Evolutionary conservation across 176 grass and related monocot genomes (phyloP), one percentile per base, ranked within the genome.

Genomic region (Ensete ventricosum): DNA sequence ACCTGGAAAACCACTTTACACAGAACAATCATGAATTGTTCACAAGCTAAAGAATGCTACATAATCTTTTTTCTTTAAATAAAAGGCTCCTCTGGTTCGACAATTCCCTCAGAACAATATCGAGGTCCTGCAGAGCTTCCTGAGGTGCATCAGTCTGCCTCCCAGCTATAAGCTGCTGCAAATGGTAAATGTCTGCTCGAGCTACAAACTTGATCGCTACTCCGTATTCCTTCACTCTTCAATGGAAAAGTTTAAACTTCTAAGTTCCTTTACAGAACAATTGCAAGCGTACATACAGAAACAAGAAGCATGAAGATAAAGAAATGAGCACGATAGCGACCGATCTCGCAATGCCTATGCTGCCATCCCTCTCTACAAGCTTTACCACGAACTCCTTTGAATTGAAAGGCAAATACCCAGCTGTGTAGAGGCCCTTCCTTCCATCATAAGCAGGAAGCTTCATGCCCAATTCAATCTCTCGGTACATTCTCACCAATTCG

Each of bases 151-250:
- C 91, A 58, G 82, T 76, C 82, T 99, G 96, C 55, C 77, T 80
- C 14, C 96, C 96, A 67, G 88, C 86, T 55, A 99, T 87, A 78
- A 99, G 95, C 73, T 95, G 76, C 17, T 79, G 86, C 62, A 99
- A 85, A 77, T 95, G 96, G 77, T 99, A 88, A 77, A 99, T 84
- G 74, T 99, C 83, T 2, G 96, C 96, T 65, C 66, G 96, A 74
- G 96, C 96, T 9, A 83, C 96, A 84, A 99, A 99, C 82, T 91
- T 99, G 89, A 99, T 92, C 27, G 70, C 83, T 12, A 99, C 91
- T 81, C 67, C 69, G 81, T 86, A 99, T 78, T 99, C 96, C 80
- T 88, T 94, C 69, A 89, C 88, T 78, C 96, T 99, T 43, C 34
- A 43, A 43, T 43, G 34, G 34, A 43, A 43, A 43, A 43, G 34